Evolutionary conservation across 2,329 filamentous ascomycete genomes (phyloP).

Genomic region (Davidsoniella neocaledoniae): DNA sequence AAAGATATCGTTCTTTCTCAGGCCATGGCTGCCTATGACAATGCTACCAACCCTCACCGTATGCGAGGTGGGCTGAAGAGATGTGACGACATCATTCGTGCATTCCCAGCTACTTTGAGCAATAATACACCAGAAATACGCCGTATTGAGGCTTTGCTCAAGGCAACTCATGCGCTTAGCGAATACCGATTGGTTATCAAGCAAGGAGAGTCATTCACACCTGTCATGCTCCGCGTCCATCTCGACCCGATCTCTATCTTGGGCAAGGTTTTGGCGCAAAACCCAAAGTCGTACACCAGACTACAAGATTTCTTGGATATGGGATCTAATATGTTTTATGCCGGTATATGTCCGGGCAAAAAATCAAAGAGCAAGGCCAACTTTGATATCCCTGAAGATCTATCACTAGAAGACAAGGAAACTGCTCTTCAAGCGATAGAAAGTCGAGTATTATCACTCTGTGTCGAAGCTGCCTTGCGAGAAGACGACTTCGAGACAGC

Average conservation of each 20-base stretch:
- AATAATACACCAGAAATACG: constrained; percentile 32
- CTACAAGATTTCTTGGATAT: constrained; percentile 57
- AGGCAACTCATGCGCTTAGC: constrained; percentile 57
- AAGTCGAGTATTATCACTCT: constrained; percentile 61
- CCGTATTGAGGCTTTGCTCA: constrained; percentile 46
- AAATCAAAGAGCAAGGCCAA: constrained; percentile 10
- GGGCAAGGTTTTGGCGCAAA: constrained; percentile 58
- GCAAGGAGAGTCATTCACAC: constrained; percentile 64
- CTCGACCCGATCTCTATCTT: constrained; percentile 59
- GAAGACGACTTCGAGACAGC: constrained; percentile 77
- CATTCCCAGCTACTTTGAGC: constrained; percentile 43
- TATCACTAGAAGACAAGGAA: constrained; percentile 14
- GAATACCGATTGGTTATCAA: constrained; percentile 64
- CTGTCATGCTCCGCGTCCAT: constrained; percentile 61
- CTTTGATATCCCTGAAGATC: constrained; percentile 11
- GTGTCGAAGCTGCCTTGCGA: constrained; percentile 56
- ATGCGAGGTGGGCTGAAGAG: constrained; percentile 62
- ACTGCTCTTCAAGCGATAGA: constrained; percentile 29
- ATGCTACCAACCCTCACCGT: constrained; percentile 65
- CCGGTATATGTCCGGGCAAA: constrained; percentile 22
- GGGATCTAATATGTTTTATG: constrained; percentile 47
- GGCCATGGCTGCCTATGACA: constrained; percentile 59
- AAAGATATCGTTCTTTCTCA: constrained; percentile 44
- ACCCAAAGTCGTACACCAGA: constrained; percentile 54
- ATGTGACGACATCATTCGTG: constrained; percentile 52